Evolutionary conservation across 768 basidiomycete genomes (phyloP), one percentile per base, ranked within the genome.

Genomic region (Trametes maxima): DNA sequence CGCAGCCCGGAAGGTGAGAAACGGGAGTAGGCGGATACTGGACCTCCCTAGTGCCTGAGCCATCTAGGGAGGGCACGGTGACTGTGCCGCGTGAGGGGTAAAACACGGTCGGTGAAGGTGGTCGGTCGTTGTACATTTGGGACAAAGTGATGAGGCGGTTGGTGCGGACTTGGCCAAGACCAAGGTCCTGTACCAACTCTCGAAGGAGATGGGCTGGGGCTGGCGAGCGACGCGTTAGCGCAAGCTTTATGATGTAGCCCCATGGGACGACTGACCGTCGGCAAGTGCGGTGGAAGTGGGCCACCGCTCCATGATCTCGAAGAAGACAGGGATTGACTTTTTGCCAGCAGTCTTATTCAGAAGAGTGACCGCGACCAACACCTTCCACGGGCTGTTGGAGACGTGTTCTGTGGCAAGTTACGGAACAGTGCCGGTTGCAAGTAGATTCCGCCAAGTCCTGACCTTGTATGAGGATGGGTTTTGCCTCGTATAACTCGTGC

Each of bases 271-370:
- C 75, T 22, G 62, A 88, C 90, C 89, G 66, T 79, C 67, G 14
- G 82, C 78, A 44, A 90, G 77, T 7, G 74, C 77, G 56, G 73
- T 74, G 10, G 89, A 81, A 0, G 80, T 85, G 2, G 84, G 82
- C 85, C 87, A 92, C 21, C 72, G 77, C 5, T 70, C 60, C 16
- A 89, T 67, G 25, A 92, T 75, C 21, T 75, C 70, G 79, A 81
- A 83, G 67, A 90, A 89, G 14, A 87, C 76, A 2, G 90, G 90
- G 35, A 89, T 79, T 10, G 88, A 86, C 14, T 78, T 72, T 66
- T 79, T 81, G 14, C 85, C 89, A 0, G 82, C 73, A 0, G 90
- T 90, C 68, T 87, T 86, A 68, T 92, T 92, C 19, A 92, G 80
- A 5, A 92, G 75, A 37, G 81, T 85, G 6, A 83, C 84, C 1